Conservation (phyloP, 768 basidiomycete genomes). For the Mycena alexandri region DNA sequence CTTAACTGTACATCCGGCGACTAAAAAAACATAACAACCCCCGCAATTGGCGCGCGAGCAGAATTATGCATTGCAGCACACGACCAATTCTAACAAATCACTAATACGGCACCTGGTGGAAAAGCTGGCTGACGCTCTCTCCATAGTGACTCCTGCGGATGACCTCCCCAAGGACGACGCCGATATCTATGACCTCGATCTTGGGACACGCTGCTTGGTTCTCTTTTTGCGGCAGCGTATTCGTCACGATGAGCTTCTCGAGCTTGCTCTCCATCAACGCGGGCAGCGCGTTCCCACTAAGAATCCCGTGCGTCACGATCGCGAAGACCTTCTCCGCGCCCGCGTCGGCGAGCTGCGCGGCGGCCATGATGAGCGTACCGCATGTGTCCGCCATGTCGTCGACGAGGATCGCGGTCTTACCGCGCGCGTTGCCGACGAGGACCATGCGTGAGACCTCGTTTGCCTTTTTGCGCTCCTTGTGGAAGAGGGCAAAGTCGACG, state of each 20-base stretch:
- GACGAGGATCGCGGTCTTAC: constrained; percentile 93
- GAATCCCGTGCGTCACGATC: constrained; percentile 95
- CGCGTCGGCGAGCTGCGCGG: constrained; percentile 87
- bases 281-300: constrained; percentile 90
- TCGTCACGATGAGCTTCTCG: constrained; percentile 97
- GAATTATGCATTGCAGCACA: background rate
- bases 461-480: constrained; percentile 98
- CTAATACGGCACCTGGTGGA: constrained; percentile 88
- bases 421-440: constrained; percentile 93
- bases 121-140: constrained; percentile 59
- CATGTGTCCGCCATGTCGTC: constrained; percentile 99
- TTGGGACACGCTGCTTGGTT: constrained; percentile 80
- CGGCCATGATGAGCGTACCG: constrained; percentile 92
- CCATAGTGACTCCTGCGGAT: constrained; percentile 97
- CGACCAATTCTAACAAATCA: background rate
- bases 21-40: constrained; percentile 13
- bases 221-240: constrained; percentile 91
- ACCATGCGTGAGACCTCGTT: constrained; percentile 96
- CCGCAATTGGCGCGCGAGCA: background rate
- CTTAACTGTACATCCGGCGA: constrained; percentile 23
- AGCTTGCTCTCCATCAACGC: constrained; percentile 80
- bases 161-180: constrained; percentile 84
- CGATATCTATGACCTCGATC: constrained; percentile 95
- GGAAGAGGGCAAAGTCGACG: constrained; percentile 98
- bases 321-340: constrained; percentile 90